Conservation (phyloP, 345 rosid species). For the Eucalyptus caleyi region DNA sequence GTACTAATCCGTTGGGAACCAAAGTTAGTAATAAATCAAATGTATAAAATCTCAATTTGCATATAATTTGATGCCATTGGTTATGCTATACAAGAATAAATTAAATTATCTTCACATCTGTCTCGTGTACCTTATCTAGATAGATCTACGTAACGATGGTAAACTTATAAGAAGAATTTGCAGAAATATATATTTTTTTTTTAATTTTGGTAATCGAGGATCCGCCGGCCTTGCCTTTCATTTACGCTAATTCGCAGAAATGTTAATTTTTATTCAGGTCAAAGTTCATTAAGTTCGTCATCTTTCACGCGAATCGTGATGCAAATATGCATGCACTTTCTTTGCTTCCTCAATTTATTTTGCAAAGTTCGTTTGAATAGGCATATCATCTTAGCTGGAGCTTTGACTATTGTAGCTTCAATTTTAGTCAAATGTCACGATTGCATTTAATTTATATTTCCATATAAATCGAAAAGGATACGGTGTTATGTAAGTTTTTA, state of each 20-base stretch:
- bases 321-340: not conserved
- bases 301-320: not conserved
- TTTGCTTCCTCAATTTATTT: not conserved
- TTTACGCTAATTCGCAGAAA: fast-evolving
- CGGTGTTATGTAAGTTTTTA: too few relatives aligned
- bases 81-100: not conserved
- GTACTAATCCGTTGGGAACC: not conserved
- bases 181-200: fast-evolving
- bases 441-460: not conserved
- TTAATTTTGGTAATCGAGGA: too few relatives aligned
- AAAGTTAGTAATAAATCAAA: not conserved
- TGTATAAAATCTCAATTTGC: too few relatives aligned
- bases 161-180: too few relatives aligned
- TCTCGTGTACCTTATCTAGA: too few relatives aligned
- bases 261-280: not conserved
- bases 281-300: not conserved
- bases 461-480: too few relatives aligned
- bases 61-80: too few relatives aligned
- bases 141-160: too few relatives aligned
- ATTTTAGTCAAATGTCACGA: not conserved
- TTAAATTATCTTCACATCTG: too few relatives aligned
- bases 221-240: fast-evolving
- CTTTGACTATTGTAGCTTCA: not conserved
- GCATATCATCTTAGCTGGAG: not conserved
- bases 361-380: not conserved